A percentile compares a stretch with the other conserved stretches of the same genome.
These are phyloP conservation scores for Nigrospora osmanthi DNA, from an alignment of 2,329 filamentous ascomycete species.

Conservation along the genomic window DNA sequence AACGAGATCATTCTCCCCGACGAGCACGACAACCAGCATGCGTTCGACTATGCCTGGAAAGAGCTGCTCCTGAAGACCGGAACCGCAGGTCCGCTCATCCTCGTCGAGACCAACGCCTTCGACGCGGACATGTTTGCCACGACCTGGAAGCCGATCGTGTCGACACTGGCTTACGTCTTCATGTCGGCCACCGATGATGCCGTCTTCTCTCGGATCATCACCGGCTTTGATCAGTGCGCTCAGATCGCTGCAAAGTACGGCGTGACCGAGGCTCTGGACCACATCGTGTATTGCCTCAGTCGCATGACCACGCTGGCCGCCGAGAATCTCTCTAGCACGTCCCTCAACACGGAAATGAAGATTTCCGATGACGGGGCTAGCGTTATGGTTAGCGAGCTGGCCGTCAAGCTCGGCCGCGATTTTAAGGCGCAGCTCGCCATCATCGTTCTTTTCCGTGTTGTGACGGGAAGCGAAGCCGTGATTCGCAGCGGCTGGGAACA, in stretches of 20 bases:
- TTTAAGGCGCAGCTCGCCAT: conserved; percentile 91
- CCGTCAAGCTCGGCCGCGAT: conserved; percentile 89
- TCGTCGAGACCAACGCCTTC: conserved; percentile 88
- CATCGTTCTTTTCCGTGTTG: conserved; percentile 88
- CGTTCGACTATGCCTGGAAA: conserved; percentile 96
- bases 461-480: conserved; percentile 74
- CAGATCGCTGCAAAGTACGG: conserved; percentile 82
- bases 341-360: conserved; percentile 92
- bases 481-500: conserved; percentile 73
- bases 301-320: conserved; percentile 84
- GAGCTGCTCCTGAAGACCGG: conserved; percentile 83
- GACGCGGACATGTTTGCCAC: conserved; percentile 97
- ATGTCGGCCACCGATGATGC: conserved; percentile 97
- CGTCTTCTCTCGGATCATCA: conserved; percentile 87
- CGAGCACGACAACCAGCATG: conserved; percentile 93
- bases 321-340: conserved; percentile 69
- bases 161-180: conserved; percentile 94
- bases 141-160: conserved; percentile 91
- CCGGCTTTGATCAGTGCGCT: conserved; percentile 93
- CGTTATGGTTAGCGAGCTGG: conserved; percentile 97
- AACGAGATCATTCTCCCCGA: conserved; percentile 96
- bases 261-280: conserved; percentile 80
- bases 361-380: conserved; percentile 67
- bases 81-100: conserved; percentile 61
- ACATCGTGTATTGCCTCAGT: conserved; percentile 83